Evolutionary conservation across 148 eudicot genomes (phyloP).

Genomic region (Rhododendron mucronatum): DNA sequence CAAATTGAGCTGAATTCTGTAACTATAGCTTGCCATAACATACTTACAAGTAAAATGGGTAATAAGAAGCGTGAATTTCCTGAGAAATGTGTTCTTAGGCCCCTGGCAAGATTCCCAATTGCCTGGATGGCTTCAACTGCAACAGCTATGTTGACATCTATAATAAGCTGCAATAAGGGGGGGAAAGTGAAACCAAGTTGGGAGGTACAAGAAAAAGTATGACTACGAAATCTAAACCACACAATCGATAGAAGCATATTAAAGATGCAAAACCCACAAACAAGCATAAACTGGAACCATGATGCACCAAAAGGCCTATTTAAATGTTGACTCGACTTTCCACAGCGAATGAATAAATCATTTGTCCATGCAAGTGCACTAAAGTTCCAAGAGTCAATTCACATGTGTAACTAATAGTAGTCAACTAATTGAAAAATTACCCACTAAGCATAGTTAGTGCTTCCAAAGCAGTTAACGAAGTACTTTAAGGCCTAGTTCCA

Average conservation of each 20-base stretch:
- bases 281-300: background rate
- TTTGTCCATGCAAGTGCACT: background rate
- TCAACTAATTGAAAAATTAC: background rate
- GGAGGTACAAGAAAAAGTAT: background rate
- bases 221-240: background rate
- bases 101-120: slow-evolving; percentile 90
- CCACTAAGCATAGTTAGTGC: background rate
- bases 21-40: background rate
- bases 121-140: slow-evolving; percentile 97
- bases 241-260: background rate
- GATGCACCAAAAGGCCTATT: background rate
- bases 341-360: background rate
- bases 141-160: slow-evolving; percentile 94
- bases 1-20: background rate
- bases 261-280: background rate
- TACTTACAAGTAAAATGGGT: slow-evolving; percentile 83
- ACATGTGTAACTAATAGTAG: background rate
- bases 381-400: background rate
- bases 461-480: background rate
- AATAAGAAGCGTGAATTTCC: slow-evolving; percentile 80
- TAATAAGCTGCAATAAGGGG: slow-evolving; percentile 61
- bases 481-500: background rate
- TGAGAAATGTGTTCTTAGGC: slow-evolving; percentile 85
- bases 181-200: background rate
- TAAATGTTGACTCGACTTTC: background rate